Conservation (phyloP, 169 alveolate species). For the Babesia bigemina region DNA sequence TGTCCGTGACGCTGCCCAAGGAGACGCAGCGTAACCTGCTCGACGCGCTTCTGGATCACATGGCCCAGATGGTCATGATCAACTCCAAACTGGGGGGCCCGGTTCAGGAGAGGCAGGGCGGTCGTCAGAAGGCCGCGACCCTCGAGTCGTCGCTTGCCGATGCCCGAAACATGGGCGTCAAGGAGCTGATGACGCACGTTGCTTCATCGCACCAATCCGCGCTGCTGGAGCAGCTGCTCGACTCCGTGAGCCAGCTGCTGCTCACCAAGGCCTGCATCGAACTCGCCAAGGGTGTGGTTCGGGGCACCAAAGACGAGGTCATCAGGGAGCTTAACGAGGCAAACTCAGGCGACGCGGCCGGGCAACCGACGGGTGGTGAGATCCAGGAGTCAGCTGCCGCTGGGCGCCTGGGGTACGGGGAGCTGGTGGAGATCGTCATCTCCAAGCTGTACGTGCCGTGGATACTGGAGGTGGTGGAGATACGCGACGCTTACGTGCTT, state of each 20-base stretch:
- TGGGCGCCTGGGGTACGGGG: slow-evolving; percentile 7
- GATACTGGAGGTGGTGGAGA: slow-evolving; percentile 25
- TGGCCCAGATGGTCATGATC: slow-evolving; percentile 46
- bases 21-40: slow-evolving; percentile 29
- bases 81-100: neutral
- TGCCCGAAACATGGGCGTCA: slow-evolving; percentile 19
- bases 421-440: slow-evolving; percentile 23
- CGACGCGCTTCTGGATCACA: slow-evolving; percentile 34
- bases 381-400: neutral
- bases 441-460: slow-evolving; percentile 16
- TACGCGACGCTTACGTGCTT: slow-evolving; percentile 44
- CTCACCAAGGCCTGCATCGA: slow-evolving; percentile 27
- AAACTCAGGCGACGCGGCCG: neutral
- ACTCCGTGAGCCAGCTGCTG: slow-evolving; percentile 3
- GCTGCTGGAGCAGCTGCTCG: slow-evolving; percentile 20
- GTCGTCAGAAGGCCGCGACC: neutral
- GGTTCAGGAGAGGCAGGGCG: neutral
- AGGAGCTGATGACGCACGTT: slow-evolving; percentile 1
- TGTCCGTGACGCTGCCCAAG: slow-evolving; percentile 5
- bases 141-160: slow-evolving; percentile 12
- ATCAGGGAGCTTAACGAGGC: neutral
- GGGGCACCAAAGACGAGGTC: neutral
- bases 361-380: neutral
- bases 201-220: slow-evolving; percentile 16
- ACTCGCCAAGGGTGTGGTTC: slow-evolving; percentile 18